Evolutionary conservation across 1,284 basidiomycete genomes (phyloP).

Genomic region (Marasmius oreades): DNA sequence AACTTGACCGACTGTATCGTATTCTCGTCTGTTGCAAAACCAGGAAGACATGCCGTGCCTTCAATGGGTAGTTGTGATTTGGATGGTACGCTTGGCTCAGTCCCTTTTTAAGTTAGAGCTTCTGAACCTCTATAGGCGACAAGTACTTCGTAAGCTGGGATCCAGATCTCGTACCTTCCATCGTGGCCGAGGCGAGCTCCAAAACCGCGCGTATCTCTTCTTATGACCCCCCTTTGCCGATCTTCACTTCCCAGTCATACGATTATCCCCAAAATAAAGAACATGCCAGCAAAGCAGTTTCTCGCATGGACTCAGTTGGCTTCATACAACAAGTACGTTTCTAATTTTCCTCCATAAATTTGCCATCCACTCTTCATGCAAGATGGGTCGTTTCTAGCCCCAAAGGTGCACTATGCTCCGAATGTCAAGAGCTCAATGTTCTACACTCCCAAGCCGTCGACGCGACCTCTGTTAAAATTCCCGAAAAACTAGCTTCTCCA

Average conservation of each 20-base stretch:
- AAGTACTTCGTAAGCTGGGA: constrained; percentile 69
- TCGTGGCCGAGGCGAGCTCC: constrained; percentile 54
- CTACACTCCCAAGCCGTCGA: constrained; percentile 66
- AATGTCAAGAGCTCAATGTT: constrained; percentile 68
- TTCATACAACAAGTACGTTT: constrained; percentile 52
- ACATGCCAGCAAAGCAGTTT: constrained; percentile 39
- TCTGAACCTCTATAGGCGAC: constrained; percentile 40
- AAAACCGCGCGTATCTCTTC: constrained; percentile 9
- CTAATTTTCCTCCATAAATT: not conserved
- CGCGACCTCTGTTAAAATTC: constrained; percentile 55
- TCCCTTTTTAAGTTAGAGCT: not conserved
- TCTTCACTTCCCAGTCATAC: constrained; percentile 45
- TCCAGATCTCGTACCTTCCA: constrained; percentile 52
- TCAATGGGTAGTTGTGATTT: constrained; percentile 67
- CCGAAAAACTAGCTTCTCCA: constrained; percentile 45
- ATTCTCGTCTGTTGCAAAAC: constrained; percentile 51
- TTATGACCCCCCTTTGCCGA: not conserved
- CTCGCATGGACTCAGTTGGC: constrained; percentile 60
- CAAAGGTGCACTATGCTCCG: constrained; percentile 53
- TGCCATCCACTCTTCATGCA: constrained; percentile 50
- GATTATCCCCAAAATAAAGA: constrained; percentile 62
- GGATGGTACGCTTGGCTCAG: constrained; percentile 36
- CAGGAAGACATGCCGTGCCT: constrained; percentile 60
- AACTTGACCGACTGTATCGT: constrained; percentile 64
- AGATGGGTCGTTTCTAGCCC: constrained; percentile 55